phyloP scores from a whole-genome alignment of 2,329 filamentous ascomycete genomes.

The Penicillium sclerotigenum region DNA sequence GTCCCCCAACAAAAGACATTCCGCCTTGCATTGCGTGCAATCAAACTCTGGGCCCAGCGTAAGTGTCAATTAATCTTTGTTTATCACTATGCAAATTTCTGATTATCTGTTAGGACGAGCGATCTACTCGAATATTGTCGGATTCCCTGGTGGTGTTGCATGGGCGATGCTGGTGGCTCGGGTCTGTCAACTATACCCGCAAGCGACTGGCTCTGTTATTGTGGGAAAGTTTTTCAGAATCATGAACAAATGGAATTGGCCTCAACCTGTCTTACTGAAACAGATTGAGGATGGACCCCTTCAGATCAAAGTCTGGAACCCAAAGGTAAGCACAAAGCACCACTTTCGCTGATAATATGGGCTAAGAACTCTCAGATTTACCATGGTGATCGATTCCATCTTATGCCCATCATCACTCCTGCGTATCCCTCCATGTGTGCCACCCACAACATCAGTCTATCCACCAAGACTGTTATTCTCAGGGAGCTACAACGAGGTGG shows the following conservation, averaged over 20 bases:
- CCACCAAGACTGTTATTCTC: conserved; percentile 79
- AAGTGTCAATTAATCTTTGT: conserved; percentile 18
- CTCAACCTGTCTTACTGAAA: conserved; percentile 87
- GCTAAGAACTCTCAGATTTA: conserved; percentile 59
- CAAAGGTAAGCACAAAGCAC: conserved; percentile 58
- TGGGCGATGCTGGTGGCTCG: conserved; percentile 98
- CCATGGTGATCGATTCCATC: conserved; percentile 73
- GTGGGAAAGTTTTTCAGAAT: conserved; percentile 93
- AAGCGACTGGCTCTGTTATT: conserved; percentile 82
- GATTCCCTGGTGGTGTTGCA: conserved; percentile 92
- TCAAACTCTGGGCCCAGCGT: conserved; percentile 94
- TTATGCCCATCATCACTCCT: conserved; percentile 98
- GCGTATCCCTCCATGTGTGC: conserved; percentile 98
- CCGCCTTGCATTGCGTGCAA: conserved; percentile 79
- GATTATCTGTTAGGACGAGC: conserved; percentile 57
- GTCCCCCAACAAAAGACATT: conserved; percentile 91
- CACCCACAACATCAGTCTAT: conserved; percentile 87
- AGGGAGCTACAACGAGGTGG: conserved; percentile 76
- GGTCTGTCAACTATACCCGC: conserved; percentile 93
- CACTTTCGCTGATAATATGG: background rate
- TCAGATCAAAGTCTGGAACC: conserved; percentile 90
- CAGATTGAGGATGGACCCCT: conserved; percentile 77
- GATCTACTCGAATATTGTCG: conserved; percentile 94
- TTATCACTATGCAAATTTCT: background rate
- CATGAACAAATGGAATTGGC: conserved; percentile 90